These are phyloP conservation scores for Leccinum angustisporum DNA, from an alignment of 1,284 basidiomycete species.

Conservation along the genomic window DNA sequence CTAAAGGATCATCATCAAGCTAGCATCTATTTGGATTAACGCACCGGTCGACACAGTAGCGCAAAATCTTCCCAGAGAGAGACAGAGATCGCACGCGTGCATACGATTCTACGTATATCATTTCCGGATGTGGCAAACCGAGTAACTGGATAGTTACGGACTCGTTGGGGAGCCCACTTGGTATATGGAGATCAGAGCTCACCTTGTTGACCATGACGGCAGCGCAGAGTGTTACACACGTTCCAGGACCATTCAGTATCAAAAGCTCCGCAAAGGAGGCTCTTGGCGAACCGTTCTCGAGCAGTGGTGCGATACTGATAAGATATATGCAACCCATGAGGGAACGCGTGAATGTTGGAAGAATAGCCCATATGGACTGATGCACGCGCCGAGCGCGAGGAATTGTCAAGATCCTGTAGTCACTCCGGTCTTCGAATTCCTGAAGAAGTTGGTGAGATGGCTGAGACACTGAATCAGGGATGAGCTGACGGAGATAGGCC, in stretches of 20 bases:
- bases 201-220: slow-evolving; percentile 79
- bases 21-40: slow-evolving; percentile 18
- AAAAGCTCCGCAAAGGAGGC: slow-evolving; percentile 72
- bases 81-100: slow-evolving; percentile 85
- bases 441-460: slow-evolving; percentile 16
- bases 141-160: slow-evolving; percentile 56
- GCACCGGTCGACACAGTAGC: slow-evolving; percentile 80
- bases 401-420: slow-evolving; percentile 61
- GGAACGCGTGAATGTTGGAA: slow-evolving; percentile 63
- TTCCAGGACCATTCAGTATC: slow-evolving; percentile 94
- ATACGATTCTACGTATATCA: slow-evolving; percentile 95
- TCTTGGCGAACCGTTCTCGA: slow-evolving; percentile 27
- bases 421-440: slow-evolving; percentile 11
- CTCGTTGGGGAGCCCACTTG: not conserved
- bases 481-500: slow-evolving; percentile 19
- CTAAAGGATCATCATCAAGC: slow-evolving; percentile 1
- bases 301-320: slow-evolving; percentile 51
- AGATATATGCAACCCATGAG: slow-evolving; percentile 57
- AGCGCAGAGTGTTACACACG: slow-evolving; percentile 80
- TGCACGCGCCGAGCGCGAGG: slow-evolving; percentile 86
- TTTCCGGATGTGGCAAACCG: slow-evolving; percentile 66
- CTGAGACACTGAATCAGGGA: not conserved
- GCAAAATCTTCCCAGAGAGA: slow-evolving; percentile 81
- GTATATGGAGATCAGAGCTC: slow-evolving; percentile 32
- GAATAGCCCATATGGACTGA: slow-evolving; percentile 70